Percentiles rank a stretch among this genome's conserved stretches.
phyloP scores from a whole-genome alignment of 1,284 basidiomycete genomes.

The Moniliella sp. region DNA sequence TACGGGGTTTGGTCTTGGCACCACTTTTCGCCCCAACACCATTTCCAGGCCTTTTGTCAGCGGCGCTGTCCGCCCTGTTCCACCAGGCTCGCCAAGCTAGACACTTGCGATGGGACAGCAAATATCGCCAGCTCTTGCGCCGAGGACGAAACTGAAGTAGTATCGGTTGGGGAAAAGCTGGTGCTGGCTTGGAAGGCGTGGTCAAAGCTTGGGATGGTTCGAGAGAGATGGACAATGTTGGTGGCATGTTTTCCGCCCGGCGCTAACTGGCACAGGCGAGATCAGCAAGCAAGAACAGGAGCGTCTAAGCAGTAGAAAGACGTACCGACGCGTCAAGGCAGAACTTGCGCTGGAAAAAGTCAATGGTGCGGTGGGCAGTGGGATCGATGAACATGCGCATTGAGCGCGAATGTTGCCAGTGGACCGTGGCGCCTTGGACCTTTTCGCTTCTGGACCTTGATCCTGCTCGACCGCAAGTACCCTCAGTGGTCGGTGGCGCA shows the following conservation, averaged over 20 bases:
- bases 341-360: conserved; percentile 20
- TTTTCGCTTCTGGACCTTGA: conserved; percentile 1
- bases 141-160: background rate
- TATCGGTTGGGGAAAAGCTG: background rate
- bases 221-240: background rate
- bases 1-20: background rate
- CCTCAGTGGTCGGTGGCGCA: conserved; percentile 17
- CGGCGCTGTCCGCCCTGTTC: no score
- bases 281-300: no score
- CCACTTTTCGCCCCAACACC: background rate
- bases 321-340: conserved; percentile 12
- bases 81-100: no score
- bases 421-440: conserved; percentile 1
- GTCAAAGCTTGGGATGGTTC: background rate
- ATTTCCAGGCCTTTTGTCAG: background rate
- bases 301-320: no score
- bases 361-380: conserved; percentile 7
- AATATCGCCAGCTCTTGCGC: background rate
- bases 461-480: conserved; percentile 5
- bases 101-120: background rate
- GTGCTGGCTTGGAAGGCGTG: background rate
- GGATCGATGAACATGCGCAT: conserved; percentile 16
- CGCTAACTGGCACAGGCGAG: no score
- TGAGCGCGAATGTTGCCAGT: conserved; percentile 7
- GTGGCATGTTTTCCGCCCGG: background rate